A percentile compares a stretch with the other conserved stretches of the same genome.
These are phyloP conservation scores for Talaromyces thailandensis DNA, from an alignment of 495 filamentous ascomycete species.

Conservation along the genomic window DNA sequence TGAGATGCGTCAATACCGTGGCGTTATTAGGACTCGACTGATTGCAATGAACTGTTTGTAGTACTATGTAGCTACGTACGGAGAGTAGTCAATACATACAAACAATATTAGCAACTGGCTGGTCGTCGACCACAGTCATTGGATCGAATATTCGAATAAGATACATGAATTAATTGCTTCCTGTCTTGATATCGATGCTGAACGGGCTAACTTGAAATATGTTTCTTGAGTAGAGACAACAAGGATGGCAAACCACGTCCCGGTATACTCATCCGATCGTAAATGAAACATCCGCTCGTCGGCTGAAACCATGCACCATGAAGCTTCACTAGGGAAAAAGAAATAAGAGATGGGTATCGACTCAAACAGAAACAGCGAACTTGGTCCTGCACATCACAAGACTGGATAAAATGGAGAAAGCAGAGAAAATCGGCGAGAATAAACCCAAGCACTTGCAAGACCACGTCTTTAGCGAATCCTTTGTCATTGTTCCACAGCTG, in stretches of 20 bases:
- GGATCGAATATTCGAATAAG: constrained; percentile 1
- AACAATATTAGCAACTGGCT: constrained; percentile 2
- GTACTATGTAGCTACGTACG: background rate
- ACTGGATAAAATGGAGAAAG: background rate
- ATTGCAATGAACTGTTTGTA: background rate
- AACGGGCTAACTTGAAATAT: background rate
- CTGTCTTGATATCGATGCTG: background rate
- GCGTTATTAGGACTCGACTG: background rate
- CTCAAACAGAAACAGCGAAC: background rate
- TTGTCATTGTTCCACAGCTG: background rate
- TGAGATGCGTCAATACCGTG: background rate
- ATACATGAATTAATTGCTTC: constrained; percentile 5
- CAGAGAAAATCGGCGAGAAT: background rate
- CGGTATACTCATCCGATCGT: background rate
- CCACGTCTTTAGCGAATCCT: background rate
- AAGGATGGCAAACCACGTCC: background rate
- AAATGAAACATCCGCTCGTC: background rate
- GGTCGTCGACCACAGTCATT: background rate
- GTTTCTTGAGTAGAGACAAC: background rate
- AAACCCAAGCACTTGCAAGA: background rate
- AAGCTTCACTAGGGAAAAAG: background rate
- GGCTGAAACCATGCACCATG: background rate
- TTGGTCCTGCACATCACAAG: background rate
- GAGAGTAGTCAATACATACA: constrained; percentile 5
- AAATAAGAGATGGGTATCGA: constrained; percentile 7